A percentile compares a stretch with the other conserved stretches of the same genome.
phyloP scores from a whole-genome alignment of 139 green algal genomes.

The Nannochloris sp. region DNA sequence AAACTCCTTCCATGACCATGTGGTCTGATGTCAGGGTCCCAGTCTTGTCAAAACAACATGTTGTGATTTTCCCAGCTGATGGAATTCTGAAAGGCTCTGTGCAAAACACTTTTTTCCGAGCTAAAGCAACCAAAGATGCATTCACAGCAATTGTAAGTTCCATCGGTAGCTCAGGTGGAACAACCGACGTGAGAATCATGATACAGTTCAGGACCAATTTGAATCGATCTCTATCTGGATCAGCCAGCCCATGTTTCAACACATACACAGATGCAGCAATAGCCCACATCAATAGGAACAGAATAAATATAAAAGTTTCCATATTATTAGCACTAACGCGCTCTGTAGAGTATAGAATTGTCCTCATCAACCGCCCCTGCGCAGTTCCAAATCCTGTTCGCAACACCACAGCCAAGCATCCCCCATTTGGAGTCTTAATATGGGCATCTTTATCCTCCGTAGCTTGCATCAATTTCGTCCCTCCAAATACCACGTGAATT shows the following conservation, averaged over 20 bases:
- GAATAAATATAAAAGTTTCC: constrained; percentile 94
- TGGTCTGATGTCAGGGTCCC: constrained; percentile 93
- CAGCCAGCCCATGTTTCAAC: constrained; percentile 64
- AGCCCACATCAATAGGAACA: constrained; percentile 94
- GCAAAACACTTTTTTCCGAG: constrained; percentile 75
- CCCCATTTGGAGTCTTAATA: constrained; percentile 74
- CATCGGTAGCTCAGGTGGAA: constrained; percentile 97
- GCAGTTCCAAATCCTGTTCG: constrained; percentile 94
- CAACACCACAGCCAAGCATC: constrained; percentile 84
- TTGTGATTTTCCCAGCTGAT: constrained; percentile 87
- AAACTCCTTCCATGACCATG: constrained; percentile 74
- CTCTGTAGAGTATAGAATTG: constrained; percentile 93
- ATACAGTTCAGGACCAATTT: constrained; percentile 97
- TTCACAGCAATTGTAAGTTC: constrained; percentile 88
- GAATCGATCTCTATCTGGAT: constrained; percentile 80
- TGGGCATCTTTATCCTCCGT: constrained; percentile 48
- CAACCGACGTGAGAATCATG: constrained; percentile 95
- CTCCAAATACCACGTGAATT: constrained; percentile 84
- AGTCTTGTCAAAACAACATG: constrained; percentile 99
- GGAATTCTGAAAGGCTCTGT: constrained; percentile 97
- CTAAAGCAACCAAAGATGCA: constrained; percentile 55
- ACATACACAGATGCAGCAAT: constrained; percentile 81
- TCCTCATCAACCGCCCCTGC: constrained; percentile 94
- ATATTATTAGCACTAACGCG: constrained; percentile 85
- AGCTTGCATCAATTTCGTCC: constrained; percentile 86